Evolutionary conservation across 805 yeast species (phyloP), one percentile per base, ranked within the genome.

Genomic region (Candida jianshihensis): DNA sequence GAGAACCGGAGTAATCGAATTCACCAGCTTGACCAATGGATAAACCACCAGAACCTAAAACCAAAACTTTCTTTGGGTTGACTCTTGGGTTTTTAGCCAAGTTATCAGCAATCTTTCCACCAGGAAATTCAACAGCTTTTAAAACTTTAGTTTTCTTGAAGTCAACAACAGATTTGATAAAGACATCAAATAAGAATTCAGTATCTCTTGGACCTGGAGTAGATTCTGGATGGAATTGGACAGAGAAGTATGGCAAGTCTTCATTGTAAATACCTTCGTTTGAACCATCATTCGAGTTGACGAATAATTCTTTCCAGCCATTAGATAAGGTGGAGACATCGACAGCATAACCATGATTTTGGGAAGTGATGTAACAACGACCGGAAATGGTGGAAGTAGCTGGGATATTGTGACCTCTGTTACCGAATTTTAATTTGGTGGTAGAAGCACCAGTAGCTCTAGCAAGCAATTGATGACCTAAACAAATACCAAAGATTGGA

Each of bases 21-120:
- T 92, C 98, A 64, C 98, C 98, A 46, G 98, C 98, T 70, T 92
- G 98, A 48, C 98, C 98, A 59, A 92, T 92, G 38, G 96, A 85
- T 54, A 92, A 72, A 60, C 98, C 98, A 70, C 98, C 98, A 35
- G 97, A 89, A 54, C 98, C 98, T 54, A 92, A 75, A 42, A 88
- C 89, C 53, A 88, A 76, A 34, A 87, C 96, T 67, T 92, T 92
- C 73, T 88, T 87, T 51, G 81, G 95, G 39, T 81, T 70, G 28
- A 78, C 83, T 53, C 75, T 75, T 53, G 96, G 96, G 53, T 79
- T 79, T 30, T 77, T 76, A 27, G 78, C 79, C 48, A 72, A 60
- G 66, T 86, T 87, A 35, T 84, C 96, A 38, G 68, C 86, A 30
- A 74, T 43, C 42, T 65, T 57, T 34, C 96, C 97, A 60, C 96